Evolutionary conservation across 495 filamentous ascomycete genomes (phyloP), one percentile per base, ranked within the genome.

Genomic region (Hypoxylon fragiforme): DNA sequence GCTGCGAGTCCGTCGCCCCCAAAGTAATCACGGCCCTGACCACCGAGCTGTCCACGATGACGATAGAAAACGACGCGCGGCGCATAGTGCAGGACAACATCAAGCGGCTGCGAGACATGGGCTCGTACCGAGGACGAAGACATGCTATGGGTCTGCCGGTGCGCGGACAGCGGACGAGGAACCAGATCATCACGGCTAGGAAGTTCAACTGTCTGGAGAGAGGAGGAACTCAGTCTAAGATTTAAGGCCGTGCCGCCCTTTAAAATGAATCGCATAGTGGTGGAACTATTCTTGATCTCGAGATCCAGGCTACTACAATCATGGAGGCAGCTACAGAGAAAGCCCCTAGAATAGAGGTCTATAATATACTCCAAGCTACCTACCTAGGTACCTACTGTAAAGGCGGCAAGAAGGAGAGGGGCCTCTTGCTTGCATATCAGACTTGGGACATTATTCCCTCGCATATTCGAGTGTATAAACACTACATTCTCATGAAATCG

Each of bases 91-190:
- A 82, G 59, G 90, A 96, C 22, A 89, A 97, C 65, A 95, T 98
- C 60, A 80, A 79, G 63, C 80, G 94, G 26, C 65, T 98, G 69
- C 85, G 87, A 66, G 92, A 96, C 69, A 96, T 95, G 73, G 92
- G 92, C 26, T 84, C 88, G 9, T 95, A 96, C 71, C 77, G 95
- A 30, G 94, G 94, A 45, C 82, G 89, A 68, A 76, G 95, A 54
- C 94, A 98, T 79, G 92, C 91, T 31, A 86, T 95, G 82, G 81
- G 84, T 39, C 70, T 95, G 74, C 91, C 91, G 9, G 91, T 91
- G 36, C 78, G 91, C 50, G 92, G 92, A 64, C 94, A 98, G 73
- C 80, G 77, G 53, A 97, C 94, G 16, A 82, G 89, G 62, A 89
- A 73, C 61, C 91, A 95, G 83, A 94, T 86, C 68, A 72, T 78